Base-by-base conservation (phyloP, 768 basidiomycete species). In the Agaricus blazei region DNA sequence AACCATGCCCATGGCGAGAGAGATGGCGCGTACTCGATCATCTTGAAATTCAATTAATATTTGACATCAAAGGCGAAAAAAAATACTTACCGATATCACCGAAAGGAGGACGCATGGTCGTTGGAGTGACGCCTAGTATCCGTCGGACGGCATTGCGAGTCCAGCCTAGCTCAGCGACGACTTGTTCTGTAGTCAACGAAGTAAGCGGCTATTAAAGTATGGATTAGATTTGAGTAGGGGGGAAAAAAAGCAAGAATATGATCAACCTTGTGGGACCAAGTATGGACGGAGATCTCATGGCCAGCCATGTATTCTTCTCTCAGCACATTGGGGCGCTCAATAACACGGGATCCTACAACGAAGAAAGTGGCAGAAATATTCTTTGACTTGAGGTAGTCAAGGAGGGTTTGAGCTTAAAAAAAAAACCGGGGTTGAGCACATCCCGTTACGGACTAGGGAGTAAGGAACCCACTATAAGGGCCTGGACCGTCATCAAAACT, bases 141-240 rank as follows among this genome's bases (percentile, higher is more conserved):
- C 65, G 66, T 70, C 88, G 84, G 74, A 98, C 95, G 50, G 85
- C 84, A 69, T 90, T 84, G 53, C 87, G 87, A 52, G 93, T 88
- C 88, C 90, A 98, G 49, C 92, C 94, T 37, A 98, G 76, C 71
- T 98, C 94, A 23, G 93, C 95, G 14, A 98, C 92, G 51, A 96
- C 79, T 74, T 96, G 78, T 65, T 80, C 84, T 62, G 81, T 97
- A 42, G 90, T 85, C 59, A 90, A 73, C 38, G 78, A 73, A 0
- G 90, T 91, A 53, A 85, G 75, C 26, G 77, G 76, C 86, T 86
- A 57, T 41, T 28, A 37, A 51, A 31, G 40, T 52, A 29, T 15
- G 23, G 36, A 28, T n/a, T 41, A 23, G 36, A 36, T n/a, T 38
- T 36, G 48, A 38, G 14, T 34, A 8, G 26, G 45, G 42, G 0